Base-by-base conservation (phyloP, 495 filamentous ascomycete genomes). In the Aspergillus funiculosus region DNA sequence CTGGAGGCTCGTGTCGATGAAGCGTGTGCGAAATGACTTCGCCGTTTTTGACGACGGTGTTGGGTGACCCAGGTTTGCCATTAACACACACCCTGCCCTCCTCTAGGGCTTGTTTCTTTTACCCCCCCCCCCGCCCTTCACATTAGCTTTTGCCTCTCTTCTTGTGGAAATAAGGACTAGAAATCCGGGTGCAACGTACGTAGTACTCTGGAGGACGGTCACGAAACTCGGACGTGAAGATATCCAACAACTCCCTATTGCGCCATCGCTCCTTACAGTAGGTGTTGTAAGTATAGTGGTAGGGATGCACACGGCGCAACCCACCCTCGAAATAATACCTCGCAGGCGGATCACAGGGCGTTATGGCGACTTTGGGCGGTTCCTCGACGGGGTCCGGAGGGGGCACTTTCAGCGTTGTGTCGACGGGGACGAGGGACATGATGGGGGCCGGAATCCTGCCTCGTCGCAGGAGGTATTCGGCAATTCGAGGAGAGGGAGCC, bases 1-100 rank as follows among this genome's bases (percentile, higher is more conserved):
- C 85, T 4, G 92, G 92, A 2, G 92, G 94, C 63, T 98, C 92
- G 59, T 98, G 92, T 26, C 92, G 87, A 62, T 98, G 92, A 42
- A 92, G 76, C 5, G 89, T 97, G 62, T 98, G 92, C 4, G 85
- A 89, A 30, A 98, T 83, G 30, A 94, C 71, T 48, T 95, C 85
- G 43, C 86, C 86, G 59, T 91, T 88, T 57, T 80, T 83, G 42
- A 91, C 68, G 32, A 77, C 62, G 5, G 64, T 82, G 63, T 67
- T 73, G 53, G 28, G 80, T 73, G 10, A 71, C 50, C 36, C 84
- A 61, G 27, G 61, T 58, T 86, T 80, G 22, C 85, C 85, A 57
- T 90, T 86, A 28, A 95, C 73, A 8, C 70, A 63, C 24, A 95
- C 82, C 38, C 74, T 74, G 35, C 91, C 92, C 1, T 68, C 66